phyloP scores from a whole-genome alignment of 495 filamentous ascomycete species.

The Podospora fimiseda region DNA sequence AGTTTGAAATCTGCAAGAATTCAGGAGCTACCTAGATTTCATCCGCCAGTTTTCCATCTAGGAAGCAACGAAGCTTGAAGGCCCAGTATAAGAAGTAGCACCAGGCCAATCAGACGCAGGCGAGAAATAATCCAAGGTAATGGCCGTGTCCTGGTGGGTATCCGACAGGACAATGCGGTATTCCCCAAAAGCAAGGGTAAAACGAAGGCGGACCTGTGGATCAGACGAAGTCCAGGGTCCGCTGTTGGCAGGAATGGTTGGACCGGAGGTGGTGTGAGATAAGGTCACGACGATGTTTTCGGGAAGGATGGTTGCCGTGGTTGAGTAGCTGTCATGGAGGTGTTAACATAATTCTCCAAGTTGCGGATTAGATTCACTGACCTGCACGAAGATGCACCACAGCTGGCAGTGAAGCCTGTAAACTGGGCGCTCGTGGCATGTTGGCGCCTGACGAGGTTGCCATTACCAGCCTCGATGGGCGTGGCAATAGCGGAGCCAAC shows the following conservation, averaged over 20 bases:
- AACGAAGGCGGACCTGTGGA: neutral
- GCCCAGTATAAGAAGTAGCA: neutral
- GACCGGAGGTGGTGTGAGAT: slow-evolving; percentile 2
- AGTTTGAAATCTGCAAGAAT: too few relatives aligned
- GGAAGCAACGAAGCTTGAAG: neutral
- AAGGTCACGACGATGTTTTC: slow-evolving; percentile 5
- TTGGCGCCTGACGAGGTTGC: neutral
- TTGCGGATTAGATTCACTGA: neutral
- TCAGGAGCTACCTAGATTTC: too few relatives aligned
- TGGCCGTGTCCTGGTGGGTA: neutral
- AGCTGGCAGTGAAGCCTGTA: slow-evolving; percentile 2
- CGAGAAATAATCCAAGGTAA: neutral
- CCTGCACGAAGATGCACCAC: neutral
- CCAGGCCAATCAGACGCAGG: neutral
- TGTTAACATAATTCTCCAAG: neutral
- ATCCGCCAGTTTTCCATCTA: neutral
- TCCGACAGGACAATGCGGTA: slow-evolving; percentile 3
- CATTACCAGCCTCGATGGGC: neutral
- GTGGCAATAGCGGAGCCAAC: neutral
- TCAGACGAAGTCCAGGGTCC: slow-evolving; percentile 1
- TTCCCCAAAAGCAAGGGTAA: neutral
- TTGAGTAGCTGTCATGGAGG: neutral
- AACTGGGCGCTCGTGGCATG: neutral
- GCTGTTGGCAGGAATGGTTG: slow-evolving; percentile 1
- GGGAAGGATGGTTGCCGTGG: slow-evolving; percentile 1